These are phyloP conservation scores for Dioscorea cayenensis DNA, from an alignment of 116 monocot species.

Conservation along the genomic window DNA sequence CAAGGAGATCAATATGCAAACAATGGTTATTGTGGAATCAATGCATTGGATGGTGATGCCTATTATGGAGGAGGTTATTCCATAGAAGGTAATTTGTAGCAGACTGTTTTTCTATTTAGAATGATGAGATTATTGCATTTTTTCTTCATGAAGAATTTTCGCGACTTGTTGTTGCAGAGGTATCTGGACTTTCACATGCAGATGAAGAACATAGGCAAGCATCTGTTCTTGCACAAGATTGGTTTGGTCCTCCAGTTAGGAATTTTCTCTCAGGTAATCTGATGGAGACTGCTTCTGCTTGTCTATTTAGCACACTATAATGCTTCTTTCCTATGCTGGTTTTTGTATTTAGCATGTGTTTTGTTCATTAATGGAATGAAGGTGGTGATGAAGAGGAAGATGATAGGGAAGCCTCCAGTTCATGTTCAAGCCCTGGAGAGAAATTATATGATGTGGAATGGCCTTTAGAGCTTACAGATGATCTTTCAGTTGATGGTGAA, in stretches of 20 bases:
- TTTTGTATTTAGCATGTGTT: too few relatives aligned
- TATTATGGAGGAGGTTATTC: constrained; percentile 39
- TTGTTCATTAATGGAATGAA: constrained; percentile 28
- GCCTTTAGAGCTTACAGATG: constrained; percentile 35
- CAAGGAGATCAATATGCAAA: constrained; percentile 41
- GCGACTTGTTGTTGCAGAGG: constrained; percentile 63
- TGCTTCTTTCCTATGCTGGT: neutral
- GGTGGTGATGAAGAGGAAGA: constrained; percentile 26
- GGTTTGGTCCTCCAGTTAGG: constrained; percentile 40
- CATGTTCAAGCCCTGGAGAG: constrained; percentile 43
- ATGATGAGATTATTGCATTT: constrained; percentile 48
- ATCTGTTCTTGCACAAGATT: constrained; percentile 61
- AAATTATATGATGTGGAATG: constrained; percentile 11
- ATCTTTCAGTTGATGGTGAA: constrained; percentile 51
- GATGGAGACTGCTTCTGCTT: constrained; percentile 1
- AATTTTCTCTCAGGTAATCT: constrained; percentile 44
- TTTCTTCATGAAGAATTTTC: constrained; percentile 58
- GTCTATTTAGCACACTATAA: neutral
- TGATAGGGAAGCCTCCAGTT: constrained; percentile 29
- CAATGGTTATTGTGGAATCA: constrained; percentile 44
- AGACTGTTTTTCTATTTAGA: constrained; percentile 28
- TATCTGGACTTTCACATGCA: constrained; percentile 35
- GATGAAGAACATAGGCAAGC: constrained; percentile 47
- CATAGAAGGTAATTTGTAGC: constrained; percentile 36
- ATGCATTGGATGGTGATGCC: constrained; percentile 22